Base-by-base conservation (phyloP, 371 early-diverging fungal genomes). In the Mucor plumbeus region DNA sequence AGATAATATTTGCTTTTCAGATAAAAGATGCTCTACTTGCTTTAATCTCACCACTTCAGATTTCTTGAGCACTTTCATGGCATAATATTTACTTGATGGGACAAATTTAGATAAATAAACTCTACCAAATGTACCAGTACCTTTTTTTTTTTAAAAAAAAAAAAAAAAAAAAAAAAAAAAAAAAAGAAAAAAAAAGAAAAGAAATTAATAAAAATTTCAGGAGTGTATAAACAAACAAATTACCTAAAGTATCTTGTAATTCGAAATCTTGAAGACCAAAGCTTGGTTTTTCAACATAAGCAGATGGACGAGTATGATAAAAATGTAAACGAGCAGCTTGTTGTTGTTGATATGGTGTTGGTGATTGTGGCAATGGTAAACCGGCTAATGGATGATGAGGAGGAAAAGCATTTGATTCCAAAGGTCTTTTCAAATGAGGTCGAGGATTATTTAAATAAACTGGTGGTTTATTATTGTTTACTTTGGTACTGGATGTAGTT, bases 51-150 rank as follows among this genome's bases (percentile, higher is more conserved):
- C 96, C 3, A 98, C 94, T 72, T 95, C 95, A 31, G 89, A 84
- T 75, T 98, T 98, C 72, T 93, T 94, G 64, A 98, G 75, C 50
- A 95, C 94, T 77, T 98, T 98, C 94, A 97, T 92, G 15, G 98
- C 97, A 83, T 91, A 96, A 83, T 84, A 97, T 68, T 89, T 86
- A 65, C 84, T 84, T n/a, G 83, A 84, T 7, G 77, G 65, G 68
- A 78, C 80, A 65, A 85, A 90, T 73, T 88, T 87, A 50, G 92
- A 83, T 48, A 98, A 84, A 75, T 93, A 94, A 26, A 98, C 98
- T 44, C 97, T 84, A 14, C 97, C 97, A 83, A 96, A 97, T 19
- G 96, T 95, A 21, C 98, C 97, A 10, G 96, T 98, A 26, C 97
- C 98, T 91, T 41, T 26, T 26, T n/a, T n/a, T n/a, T n/a, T n/a